Evolutionary conservation across 139 green algal genomes (phyloP), one percentile per base, ranked within the genome.

Genomic region (Dunaliella primolecta): DNA sequence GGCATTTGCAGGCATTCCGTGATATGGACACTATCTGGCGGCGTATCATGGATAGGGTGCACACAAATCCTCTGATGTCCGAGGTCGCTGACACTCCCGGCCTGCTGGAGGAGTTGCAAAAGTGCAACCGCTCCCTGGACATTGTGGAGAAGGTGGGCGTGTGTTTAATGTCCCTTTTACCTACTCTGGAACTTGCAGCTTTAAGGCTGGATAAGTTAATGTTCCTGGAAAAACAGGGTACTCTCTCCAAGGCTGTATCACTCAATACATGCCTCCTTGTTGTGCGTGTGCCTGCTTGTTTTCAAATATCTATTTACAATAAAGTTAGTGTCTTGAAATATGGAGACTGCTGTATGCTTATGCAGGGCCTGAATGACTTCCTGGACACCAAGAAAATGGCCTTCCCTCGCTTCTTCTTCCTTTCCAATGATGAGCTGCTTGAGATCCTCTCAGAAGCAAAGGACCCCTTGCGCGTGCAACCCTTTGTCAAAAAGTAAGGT

Each of bases 301-400:
- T n/a, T n/a, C n/a, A n/a, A n/a, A n/a, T n/a, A n/a, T n/a, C n/a
- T n/a, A n/a, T n/a, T n/a, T n/a, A n/a, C n/a, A n/a, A n/a, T n/a
- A n/a, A n/a, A n/a, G n/a, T n/a, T n/a, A n/a, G n/a, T n/a, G n/a
- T n/a, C n/a, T n/a, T n/a, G n/a, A n/a, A n/a, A n/a, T n/a, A n/a
- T n/a, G n/a, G n/a, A n/a, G n/a, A n/a, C n/a, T n/a, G n/a, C n/a
- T n/a, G n/a, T n/a, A n/a, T n/a, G n/a, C n/a, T n/a, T n/a, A n/a
- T n/a, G n/a, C n/a, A n/a, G n/a, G 88, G 92, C 11, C 89, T 96
- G 34, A 94, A 95, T 84, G 87, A 94, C 80, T 95, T 95, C 84
- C 87, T 96, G 78, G 91, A 95, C 76, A 96, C 91, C 55, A 96
- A 96, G 89, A 94, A 94, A 87, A 90, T 94, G 86, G 92, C 91